Percentiles rank a stretch among this genome's conserved stretches.
Evolutionary conservation across 75 land plant genomes (phyloP).

Genomic region (Azolla pinnata): DNA sequence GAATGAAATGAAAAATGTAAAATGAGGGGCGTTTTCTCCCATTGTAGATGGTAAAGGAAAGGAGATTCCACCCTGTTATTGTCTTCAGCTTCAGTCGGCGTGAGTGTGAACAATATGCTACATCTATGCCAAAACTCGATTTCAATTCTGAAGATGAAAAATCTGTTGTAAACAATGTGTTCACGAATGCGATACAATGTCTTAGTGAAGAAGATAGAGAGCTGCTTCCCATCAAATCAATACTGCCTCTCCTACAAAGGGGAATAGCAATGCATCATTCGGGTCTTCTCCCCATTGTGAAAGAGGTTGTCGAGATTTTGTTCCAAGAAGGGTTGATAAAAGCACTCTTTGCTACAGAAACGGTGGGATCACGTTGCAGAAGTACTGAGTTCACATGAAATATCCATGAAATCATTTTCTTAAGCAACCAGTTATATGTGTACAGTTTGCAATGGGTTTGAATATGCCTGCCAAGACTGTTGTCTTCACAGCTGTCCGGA

Average conservation of each 20-base stretch:
- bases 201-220: constrained; percentile 72
- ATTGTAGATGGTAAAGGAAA: constrained; percentile 45
- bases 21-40: neutral
- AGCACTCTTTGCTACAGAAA: constrained; percentile 58
- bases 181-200: constrained; percentile 53
- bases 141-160: constrained; percentile 70
- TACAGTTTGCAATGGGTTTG: constrained; percentile 54
- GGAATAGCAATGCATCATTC: constrained; percentile 56
- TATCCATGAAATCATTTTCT: neutral
- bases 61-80: constrained; percentile 43
- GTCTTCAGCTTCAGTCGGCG: constrained; percentile 55
- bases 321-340: constrained; percentile 53
- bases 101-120: constrained; percentile 48
- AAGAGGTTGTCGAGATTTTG: constrained; percentile 45
- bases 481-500: constrained; percentile 46
- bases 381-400: neutral
- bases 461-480: constrained; percentile 62
- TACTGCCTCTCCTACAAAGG: constrained; percentile 39
- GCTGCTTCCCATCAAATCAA: constrained; percentile 39
- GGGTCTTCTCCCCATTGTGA: constrained; percentile 48
- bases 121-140: constrained; percentile 51
- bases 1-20: neutral
- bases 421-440: neutral
- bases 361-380: constrained; percentile 15
- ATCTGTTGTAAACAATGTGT: constrained; percentile 54